phyloP scores from a whole-genome alignment of 495 filamentous ascomycete species.

The Xylaria telfairii region DNA sequence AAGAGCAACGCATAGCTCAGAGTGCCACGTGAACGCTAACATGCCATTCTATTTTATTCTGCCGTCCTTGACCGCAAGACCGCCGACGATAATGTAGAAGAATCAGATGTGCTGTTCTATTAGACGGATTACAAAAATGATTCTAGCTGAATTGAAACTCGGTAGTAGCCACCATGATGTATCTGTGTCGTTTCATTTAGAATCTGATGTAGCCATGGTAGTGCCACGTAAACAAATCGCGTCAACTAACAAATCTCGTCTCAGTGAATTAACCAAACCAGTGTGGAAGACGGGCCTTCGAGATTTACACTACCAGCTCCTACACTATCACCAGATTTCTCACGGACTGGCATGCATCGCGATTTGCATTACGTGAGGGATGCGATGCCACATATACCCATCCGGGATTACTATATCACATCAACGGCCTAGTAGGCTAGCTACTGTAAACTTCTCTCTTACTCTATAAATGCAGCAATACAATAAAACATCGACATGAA shows the following conservation, averaged over 20 bases:
- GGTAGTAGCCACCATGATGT: neutral
- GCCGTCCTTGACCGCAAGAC: too few species aligned
- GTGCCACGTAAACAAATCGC: neutral
- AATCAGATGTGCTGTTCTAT: neutral
- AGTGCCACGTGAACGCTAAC: conserved; percentile 2
- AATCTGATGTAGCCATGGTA: neutral
- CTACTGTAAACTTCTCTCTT: neutral
- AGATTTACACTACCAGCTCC: neutral
- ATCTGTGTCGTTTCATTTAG: neutral
- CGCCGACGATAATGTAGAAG: neutral
- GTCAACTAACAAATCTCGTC: neutral
- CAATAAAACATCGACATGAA: too few species aligned
- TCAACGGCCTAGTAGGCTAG: neutral
- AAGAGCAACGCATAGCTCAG: neutral
- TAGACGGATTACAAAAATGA: neutral
- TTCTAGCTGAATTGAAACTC: neutral
- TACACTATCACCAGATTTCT: neutral
- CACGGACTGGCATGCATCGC: neutral
- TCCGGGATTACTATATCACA: neutral
- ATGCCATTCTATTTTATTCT: neutral
- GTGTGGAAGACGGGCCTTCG: neutral
- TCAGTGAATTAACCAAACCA: neutral
- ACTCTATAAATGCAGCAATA: neutral
- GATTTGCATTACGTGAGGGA: conserved; percentile 6
- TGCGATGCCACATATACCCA: neutral